Base-by-base conservation (phyloP, 352 stramenopile genomes). In the Pythium coloratum region DNA sequence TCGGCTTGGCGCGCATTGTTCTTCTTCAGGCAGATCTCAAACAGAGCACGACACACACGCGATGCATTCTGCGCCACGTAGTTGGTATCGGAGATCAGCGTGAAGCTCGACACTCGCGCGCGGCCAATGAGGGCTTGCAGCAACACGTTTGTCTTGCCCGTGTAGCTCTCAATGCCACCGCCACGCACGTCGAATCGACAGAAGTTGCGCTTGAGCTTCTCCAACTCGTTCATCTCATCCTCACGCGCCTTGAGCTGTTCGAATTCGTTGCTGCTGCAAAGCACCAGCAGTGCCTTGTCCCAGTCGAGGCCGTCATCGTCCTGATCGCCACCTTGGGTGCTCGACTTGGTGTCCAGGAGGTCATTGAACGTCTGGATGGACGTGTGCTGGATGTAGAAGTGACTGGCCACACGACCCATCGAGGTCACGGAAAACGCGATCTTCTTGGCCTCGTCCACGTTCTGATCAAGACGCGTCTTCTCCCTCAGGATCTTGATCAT, bases 381-480 rank as follows among this genome's bases (percentile, higher is more conserved):
- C 55, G 97, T 95, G 77, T 99, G 96, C 64, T 95, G 85, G 62
- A 99, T 99, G 82, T 99, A 99, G 75, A 98, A 99, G 76, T 99
- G 97, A 32, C 95, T 99, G 7, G 97, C 98, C 14, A 99, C 95
- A 24, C 97, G 90, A 9, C 98, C 98, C 66, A 99, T 88, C 34
- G 99, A 91, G 13, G 97, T 99, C 55, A 99, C 94, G 2, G 93
- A 93, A 47, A 99, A 90, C 13, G 74, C 69, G 2, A 85, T 76
- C 50, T 88, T 89, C 44, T 51, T 51, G 4, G 44, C 44, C 18
- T 73, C 77, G 55, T 86, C 74, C 26, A 71, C 67, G 0, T 71
- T 66, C 24, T 72, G 40, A 40, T 62, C 61, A 7, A 66, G 34
- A 1, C 56, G 49, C 0, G 59, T 71, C 59, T 89, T 88, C 44